phyloP scores from a whole-genome alignment of 306 rosid species.

The Malus sylvestris region DNA sequence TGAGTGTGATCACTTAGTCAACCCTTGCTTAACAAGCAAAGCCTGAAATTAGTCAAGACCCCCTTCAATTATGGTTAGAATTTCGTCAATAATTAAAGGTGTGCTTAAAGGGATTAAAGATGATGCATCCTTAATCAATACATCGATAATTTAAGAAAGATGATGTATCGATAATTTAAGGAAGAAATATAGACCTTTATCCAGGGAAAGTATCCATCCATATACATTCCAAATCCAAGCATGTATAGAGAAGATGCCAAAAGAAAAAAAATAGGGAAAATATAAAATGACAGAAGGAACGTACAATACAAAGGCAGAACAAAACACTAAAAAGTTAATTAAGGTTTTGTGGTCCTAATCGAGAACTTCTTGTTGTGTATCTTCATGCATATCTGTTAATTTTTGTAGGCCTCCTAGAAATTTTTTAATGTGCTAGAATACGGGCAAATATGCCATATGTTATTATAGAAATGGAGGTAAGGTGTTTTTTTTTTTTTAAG shows the following conservation, averaged over 20 bases:
- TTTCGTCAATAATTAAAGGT: too few species aligned
- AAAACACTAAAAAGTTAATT: background rate
- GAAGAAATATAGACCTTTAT: background rate
- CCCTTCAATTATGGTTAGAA: background rate
- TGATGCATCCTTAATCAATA: background rate
- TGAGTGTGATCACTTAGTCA: background rate
- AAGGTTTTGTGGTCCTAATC: background rate
- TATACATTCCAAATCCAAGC: background rate
- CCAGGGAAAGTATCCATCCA: background rate
- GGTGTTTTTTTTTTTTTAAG: too few species aligned
- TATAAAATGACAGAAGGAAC: background rate
- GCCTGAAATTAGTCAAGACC: background rate
- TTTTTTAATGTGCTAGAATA: too few species aligned
- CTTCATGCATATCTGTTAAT: background rate
- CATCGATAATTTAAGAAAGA: background rate
- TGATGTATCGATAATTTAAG: background rate
- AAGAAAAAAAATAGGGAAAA: too few species aligned
- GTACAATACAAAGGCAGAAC: background rate
- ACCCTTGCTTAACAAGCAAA: background rate
- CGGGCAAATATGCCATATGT: too few species aligned
- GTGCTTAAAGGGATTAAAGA: background rate
- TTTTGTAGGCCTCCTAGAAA: too few species aligned
- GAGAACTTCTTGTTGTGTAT: background rate
- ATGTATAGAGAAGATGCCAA: background rate
- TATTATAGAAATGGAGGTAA: too few species aligned